These are phyloP conservation scores for Phyllosticta citriasiana DNA, from an alignment of 2,329 filamentous ascomycete genomes.

Conservation along the genomic window DNA sequence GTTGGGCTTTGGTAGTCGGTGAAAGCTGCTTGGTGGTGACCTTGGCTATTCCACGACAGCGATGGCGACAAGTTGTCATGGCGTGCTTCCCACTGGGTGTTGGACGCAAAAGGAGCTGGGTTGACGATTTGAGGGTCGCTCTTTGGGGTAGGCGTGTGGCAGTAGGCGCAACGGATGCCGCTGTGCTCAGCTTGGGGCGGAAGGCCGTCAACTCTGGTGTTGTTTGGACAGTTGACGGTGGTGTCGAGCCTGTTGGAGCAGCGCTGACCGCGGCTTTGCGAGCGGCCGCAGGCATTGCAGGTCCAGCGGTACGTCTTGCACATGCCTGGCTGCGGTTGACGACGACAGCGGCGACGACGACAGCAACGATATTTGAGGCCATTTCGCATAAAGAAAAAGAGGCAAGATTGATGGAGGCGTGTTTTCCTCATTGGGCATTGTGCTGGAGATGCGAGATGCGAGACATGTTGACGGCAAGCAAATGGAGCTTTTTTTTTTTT, in stretches of 20 bases:
- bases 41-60: background rate
- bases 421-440: background rate
- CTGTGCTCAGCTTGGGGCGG: background rate
- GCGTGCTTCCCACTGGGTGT: background rate
- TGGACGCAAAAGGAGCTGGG: background rate
- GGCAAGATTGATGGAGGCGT: background rate
- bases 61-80: background rate
- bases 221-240: background rate
- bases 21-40: background rate
- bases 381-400: background rate
- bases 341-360: background rate
- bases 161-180: background rate
- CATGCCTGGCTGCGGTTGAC: background rate
- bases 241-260: background rate
- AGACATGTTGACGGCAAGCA: background rate
- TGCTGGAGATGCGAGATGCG: background rate
- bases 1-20: background rate
- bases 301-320: conserved; percentile 1
- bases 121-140: background rate
- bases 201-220: background rate
- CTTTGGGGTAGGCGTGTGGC: background rate
- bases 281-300: background rate
- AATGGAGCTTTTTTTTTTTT: background rate
- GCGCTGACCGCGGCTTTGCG: background rate
- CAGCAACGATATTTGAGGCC: background rate